Conservation (phyloP, 2,329 filamentous ascomycete species). For the Aspergillus sp. region DNA sequence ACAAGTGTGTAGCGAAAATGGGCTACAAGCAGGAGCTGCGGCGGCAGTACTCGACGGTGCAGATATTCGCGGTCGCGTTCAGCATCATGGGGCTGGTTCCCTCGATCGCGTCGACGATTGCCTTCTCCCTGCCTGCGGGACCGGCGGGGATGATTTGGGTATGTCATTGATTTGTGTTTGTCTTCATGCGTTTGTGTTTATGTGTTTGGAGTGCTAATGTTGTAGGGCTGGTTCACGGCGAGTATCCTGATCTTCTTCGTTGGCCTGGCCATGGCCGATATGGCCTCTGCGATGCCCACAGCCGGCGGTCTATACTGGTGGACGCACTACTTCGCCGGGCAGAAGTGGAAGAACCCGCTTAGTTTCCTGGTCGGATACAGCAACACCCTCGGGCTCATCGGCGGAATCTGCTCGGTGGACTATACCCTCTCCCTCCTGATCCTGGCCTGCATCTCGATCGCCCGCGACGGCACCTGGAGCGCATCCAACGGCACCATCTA, state of each 20-base stretch:
- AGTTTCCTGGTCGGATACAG: slow-evolving; percentile 62
- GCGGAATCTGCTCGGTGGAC: slow-evolving; percentile 62
- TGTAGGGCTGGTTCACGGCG: slow-evolving; percentile 57
- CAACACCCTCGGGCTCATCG: slow-evolving; percentile 62
- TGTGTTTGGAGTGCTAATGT: too few species aligned
- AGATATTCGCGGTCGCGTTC: slow-evolving; percentile 62
- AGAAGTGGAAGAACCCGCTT: slow-evolving; percentile 57
- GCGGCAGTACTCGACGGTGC: slow-evolving; percentile 62
- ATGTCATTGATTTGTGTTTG: too few species aligned
- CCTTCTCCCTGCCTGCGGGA: slow-evolving; percentile 60
- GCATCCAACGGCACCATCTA: slow-evolving; percentile 59
- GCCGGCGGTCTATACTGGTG: slow-evolving; percentile 60
- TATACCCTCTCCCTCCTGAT: slow-evolving; percentile 43
- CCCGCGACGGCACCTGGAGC: slow-evolving; percentile 56
- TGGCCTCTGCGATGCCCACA: slow-evolving; percentile 59
- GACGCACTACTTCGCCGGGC: slow-evolving; percentile 60
- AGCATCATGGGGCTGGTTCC: slow-evolving; percentile 63
- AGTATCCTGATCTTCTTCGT: slow-evolving; percentile 60
- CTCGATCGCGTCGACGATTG: slow-evolving; percentile 59
- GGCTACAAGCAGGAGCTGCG: slow-evolving; percentile 62
- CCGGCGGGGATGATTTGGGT: slow-evolving; percentile 64
- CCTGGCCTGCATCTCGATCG: slow-evolving; percentile 58
- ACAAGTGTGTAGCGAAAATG: slow-evolving; percentile 23
- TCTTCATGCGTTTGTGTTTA: too few species aligned
- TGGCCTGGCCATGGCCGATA: slow-evolving; percentile 58